Evolutionary conservation across 805 yeast genomes (phyloP).

Genomic region (Cyberlindnera nakhonratchasimensis): DNA sequence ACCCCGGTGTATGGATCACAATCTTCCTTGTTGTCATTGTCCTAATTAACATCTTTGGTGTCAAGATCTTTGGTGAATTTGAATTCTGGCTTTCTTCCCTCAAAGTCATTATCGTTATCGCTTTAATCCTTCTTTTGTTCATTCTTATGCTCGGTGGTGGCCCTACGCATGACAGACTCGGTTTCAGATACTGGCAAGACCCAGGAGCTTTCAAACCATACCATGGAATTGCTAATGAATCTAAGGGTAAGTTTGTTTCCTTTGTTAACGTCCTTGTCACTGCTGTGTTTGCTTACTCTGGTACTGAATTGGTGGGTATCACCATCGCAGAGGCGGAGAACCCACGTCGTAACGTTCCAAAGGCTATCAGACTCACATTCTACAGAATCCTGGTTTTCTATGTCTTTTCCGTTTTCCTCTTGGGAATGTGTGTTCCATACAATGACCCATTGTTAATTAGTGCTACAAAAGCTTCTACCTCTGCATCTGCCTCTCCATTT

Average conservation of each 20-base stretch:
- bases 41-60: constrained; percentile 49
- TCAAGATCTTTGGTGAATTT: constrained; percentile 53
- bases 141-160: constrained; percentile 76
- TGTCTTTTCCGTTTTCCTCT: constrained; percentile 53
- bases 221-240: constrained; percentile 41
- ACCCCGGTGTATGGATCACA: constrained; percentile 60
- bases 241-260: constrained; percentile 55
- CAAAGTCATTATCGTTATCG: constrained; percentile 47
- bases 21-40: constrained; percentile 38
- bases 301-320: constrained; percentile 67
- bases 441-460: constrained; percentile 45
- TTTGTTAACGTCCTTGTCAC: constrained; percentile 61
- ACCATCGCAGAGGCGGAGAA: constrained; percentile 71
- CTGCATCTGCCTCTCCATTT: constrained; percentile 79
- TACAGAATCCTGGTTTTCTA: constrained; percentile 67
- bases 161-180: constrained; percentile 68
- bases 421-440: constrained; percentile 68
- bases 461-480: constrained; percentile 46
- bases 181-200: constrained; percentile 65
- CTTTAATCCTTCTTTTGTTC: constrained; percentile 43
- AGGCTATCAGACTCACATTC: constrained; percentile 66
- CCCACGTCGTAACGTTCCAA: constrained; percentile 68
- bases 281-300: constrained; percentile 68
- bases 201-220: constrained; percentile 61
- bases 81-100: constrained; percentile 48